Evolutionary conservation across 2,329 filamentous ascomycete genomes (phyloP), one percentile per base, ranked within the genome.

Genomic region (Trichoderma sp.): DNA sequence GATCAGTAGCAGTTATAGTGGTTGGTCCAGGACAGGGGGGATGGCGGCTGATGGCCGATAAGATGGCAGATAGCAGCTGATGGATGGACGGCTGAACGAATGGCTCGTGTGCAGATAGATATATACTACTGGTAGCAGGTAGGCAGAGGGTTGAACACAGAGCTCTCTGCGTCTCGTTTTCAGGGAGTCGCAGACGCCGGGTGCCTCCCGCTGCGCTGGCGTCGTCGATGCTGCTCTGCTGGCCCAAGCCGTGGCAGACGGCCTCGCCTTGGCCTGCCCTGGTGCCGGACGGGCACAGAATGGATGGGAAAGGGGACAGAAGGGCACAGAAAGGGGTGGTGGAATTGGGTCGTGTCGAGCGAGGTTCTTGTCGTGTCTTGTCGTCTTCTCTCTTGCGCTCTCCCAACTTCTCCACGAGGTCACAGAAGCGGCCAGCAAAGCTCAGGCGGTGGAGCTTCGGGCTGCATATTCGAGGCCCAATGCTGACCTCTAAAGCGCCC

Each of bases 381-480:
- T 49, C 11, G 13, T 49, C 11, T 34, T 24, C 8, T 24, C n/a
- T 16, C 49, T 14, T 52, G 5, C 32, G 32, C 46, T 52, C 46
- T 43, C 30, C 52, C 32, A 21, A 24, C 16, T 66, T 59, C 54
- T 49, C 52, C 63, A 66, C 63, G 54, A 61, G 65, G 65, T 54
- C 65, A 64, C 58, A 64, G 21, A 64, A 46, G 58, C 67, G 54
- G 67, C 67, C 59, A 51, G 67, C 67, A 55, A 54, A 58, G 59
- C 60, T 58, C 67, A 58, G 51, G 52, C 24, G 59, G 67, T 66
- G 67, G 60, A 58, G 67, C 59, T 65, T 69, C 67, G 52, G 67
- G 66, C 66, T 65, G 66, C 66, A 56, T 66, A 21, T 52, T 69
- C 32, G 67, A 34, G 67, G 59, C 67, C 67, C 59, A 69, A 65